Base-by-base conservation (phyloP, 2,329 filamentous ascomycete species). In the Monosporascus sp. region DNA sequence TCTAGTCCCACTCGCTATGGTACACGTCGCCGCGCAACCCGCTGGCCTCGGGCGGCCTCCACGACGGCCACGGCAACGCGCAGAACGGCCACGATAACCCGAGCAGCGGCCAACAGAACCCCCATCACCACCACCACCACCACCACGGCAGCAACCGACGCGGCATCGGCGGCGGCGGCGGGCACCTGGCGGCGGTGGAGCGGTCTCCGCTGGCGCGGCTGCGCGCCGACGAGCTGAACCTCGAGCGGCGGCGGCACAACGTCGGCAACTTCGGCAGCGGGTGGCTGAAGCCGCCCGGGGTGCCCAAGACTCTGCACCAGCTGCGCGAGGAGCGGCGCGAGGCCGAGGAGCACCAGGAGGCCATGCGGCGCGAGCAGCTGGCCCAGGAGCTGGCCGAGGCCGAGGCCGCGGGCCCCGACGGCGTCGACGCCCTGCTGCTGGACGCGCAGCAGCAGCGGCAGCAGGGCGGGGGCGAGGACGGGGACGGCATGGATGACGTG, bases 271-370 rank as follows among this genome's bases (percentile, higher is more conserved):
- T 95, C 67, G 94, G 94, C 55, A 88, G 86, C 60, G 82, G 82
- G 45, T 99, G 94, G 94, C 86, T 99, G 52, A 89, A 88, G 54
- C 94, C 94, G 0, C 91, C 91, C 0, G 94, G 93, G 7, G 80
- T 96, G 52, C 70, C 84, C 53, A 99, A 97, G 77, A 96, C 93
- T 1, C 83, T 96, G 55, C 87, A 95, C 67, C 91, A 95, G 58
- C 83, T 91, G 73, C 86, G 88, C 43, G 94, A 99, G 72, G 94
- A 99, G 74, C 85, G 87, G 60, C 82, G 88, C 11, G 94, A 99
- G 74, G 82, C 89, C 52, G 87, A 93, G 67, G 94, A 99, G 70
- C 89, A 92, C 55, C 83, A 89, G 57, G 85, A 89, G 65, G 82
- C 88, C 2, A 74, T 90, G 68, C 78, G 87, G 22, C 78, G 88